Evolutionary conservation across 352 stramenopile genomes (phyloP), one percentile per base, ranked within the genome.

Genomic region (Globisporangium uncinulatum): DNA sequence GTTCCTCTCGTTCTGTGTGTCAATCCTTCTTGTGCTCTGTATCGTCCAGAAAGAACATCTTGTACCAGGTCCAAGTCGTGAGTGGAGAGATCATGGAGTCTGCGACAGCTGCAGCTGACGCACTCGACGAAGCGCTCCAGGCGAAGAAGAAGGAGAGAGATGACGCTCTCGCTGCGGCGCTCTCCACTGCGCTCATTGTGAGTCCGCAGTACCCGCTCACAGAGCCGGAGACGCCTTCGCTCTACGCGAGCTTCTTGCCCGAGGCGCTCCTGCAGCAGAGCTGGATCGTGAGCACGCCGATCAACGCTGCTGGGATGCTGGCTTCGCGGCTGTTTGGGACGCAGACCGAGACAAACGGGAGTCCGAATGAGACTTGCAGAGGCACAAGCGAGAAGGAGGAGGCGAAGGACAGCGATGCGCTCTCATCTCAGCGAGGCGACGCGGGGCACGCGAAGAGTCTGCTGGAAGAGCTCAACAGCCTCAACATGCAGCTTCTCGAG

Each of bases 401-500:
- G 11, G 37, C 47, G 11, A 61, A 61, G 6, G 57, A 65, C 9
- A 60, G 83, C 1, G 39, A 58, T 4, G 29, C 57, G 2, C 17
- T 59, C 1, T 20, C 55, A 31, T 44, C 45, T 17, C 43, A 10
- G 24, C 61, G 76, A 43, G 62, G 46, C 13, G 72, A 73, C 31
- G 52, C 51, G 20, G 54, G 63, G 9, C 74, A 91, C 36, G 74
- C 74, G n/a, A 86, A 80, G 29, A 93, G 80, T 49, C 69, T 93
- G 45, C 60, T 93, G 29, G 78, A 93, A 56, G 83, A 93, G 52
- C 70, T 93, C 9, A 93, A 93, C 60, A 79, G 79, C 0, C 74
- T 93, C 15, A 93, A 93, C 37, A 91, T 93, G 83, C 74, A 89
- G 67, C 61, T 93, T 0, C 77, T 93, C 56, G 77, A 89, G 55